A percentile compares a stretch with the other conserved stretches of the same genome.
phyloP scores from a whole-genome alignment of 371 early-diverging fungal species.

The Saksenaea oblongispora region DNA sequence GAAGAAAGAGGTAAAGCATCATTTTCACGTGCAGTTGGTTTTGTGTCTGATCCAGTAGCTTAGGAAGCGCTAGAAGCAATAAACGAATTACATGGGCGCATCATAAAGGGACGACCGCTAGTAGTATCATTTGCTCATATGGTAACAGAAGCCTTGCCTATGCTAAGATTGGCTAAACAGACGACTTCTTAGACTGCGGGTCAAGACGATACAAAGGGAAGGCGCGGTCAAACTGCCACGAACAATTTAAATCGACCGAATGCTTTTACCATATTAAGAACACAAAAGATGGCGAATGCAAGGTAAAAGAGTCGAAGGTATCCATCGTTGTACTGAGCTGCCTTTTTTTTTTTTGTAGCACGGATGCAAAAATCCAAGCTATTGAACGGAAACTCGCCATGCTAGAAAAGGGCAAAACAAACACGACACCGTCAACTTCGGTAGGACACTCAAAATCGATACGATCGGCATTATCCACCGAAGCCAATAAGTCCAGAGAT shows the following conservation, averaged over 20 bases:
- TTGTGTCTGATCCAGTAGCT: neutral
- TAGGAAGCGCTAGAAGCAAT: conserved; percentile 60
- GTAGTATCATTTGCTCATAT: conserved; percentile 61
- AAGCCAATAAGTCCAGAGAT: neutral
- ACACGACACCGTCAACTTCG: conserved; percentile 56
- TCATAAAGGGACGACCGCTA: conserved; percentile 51
- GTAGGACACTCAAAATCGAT: neutral
- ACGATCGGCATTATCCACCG: conserved; percentile 2
- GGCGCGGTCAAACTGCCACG: conserved; percentile 16
- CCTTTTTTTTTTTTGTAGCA: conserved; percentile 28
- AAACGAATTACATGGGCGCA: conserved; percentile 50
- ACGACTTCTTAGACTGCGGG: conserved; percentile 21
- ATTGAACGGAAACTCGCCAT: conserved; percentile 63
- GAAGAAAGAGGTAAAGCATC: conserved; percentile 37
- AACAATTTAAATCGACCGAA: conserved; percentile 27
- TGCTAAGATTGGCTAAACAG: neutral
- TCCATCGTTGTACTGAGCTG: neutral
- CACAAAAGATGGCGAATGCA: conserved; percentile 47
- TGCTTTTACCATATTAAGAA: conserved; percentile 35
- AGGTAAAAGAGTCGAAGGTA: conserved; percentile 21
- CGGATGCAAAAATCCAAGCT: conserved; percentile 63
- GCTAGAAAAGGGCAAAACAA: conserved; percentile 27
- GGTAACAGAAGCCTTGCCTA: conserved; percentile 27
- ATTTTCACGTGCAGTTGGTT: neutral
- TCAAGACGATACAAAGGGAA: conserved; percentile 25